These are phyloP conservation scores for Eucalyptus marginata DNA, from an alignment of 345 rosid genomes.

Conservation along the genomic window DNA sequence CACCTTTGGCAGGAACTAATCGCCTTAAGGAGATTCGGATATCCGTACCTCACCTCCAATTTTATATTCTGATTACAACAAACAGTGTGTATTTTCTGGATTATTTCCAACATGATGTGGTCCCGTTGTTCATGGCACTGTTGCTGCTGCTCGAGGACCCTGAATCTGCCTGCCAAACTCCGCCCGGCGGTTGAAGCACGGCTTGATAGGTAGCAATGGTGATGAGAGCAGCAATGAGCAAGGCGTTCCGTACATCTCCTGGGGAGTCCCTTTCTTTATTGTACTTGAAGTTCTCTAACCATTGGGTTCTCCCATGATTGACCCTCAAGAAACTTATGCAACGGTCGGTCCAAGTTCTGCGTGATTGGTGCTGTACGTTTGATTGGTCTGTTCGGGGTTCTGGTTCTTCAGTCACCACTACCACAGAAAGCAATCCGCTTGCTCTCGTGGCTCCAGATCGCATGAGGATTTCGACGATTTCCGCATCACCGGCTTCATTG, in stretches of 20 bases:
- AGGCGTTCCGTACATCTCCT: background rate
- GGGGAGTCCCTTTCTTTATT: background rate
- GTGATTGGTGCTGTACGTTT: background rate
- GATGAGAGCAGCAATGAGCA: background rate
- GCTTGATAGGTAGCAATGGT: background rate
- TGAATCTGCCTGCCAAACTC: background rate
- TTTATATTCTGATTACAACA: no score
- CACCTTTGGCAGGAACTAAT: no score
- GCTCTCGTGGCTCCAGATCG: conserved; percentile 1
- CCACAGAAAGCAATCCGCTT: background rate
- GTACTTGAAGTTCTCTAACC: background rate
- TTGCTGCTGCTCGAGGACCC: background rate
- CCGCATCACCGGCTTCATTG: conserved; percentile 11
- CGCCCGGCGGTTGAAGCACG: background rate
- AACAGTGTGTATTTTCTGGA: no score
- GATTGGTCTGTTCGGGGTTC: background rate
- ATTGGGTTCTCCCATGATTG: background rate
- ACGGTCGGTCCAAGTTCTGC: background rate
- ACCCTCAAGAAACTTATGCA: background rate
- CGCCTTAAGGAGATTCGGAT: no score
- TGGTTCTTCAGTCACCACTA: background rate
- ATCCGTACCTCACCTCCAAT: no score
- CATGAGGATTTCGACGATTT: conserved; percentile 6
- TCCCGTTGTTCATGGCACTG: background rate
- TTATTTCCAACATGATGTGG: no score